These are phyloP conservation scores for Fragaria vesca DNA, from an alignment of 306 rosid genomes.

Conservation along the genomic window DNA sequence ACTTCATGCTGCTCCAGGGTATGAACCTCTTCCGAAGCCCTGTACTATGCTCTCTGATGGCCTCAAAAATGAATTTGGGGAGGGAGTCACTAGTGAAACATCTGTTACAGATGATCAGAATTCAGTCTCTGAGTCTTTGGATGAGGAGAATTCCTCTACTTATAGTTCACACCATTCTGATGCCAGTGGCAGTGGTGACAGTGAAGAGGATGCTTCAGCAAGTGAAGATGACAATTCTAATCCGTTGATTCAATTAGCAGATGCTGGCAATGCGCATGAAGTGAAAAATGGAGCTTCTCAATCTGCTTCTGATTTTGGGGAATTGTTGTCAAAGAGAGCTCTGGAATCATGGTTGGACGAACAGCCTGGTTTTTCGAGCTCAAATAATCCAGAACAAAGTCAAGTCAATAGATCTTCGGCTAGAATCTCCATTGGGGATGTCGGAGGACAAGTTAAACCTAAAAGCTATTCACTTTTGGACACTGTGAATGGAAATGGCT, in stretches of 20 bases:
- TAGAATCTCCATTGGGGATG: constrained; percentile 80
- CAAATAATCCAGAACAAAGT: constrained; percentile 46
- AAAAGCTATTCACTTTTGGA: constrained; percentile 73
- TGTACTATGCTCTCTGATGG: constrained; percentile 50
- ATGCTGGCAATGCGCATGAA: constrained; percentile 44
- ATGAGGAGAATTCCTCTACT: constrained; percentile 69
- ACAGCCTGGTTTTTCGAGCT: constrained; percentile 57
- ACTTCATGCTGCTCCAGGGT: constrained; percentile 97
- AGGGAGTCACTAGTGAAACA: constrained; percentile 38
- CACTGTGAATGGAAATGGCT: constrained; percentile 83
- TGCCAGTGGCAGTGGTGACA: constrained; percentile 37
- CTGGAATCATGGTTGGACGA: constrained; percentile 92
- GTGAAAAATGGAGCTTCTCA: constrained; percentile 47
- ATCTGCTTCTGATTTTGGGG: constrained; percentile 57
- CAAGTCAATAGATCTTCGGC: constrained; percentile 61
- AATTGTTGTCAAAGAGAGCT: constrained; percentile 71
- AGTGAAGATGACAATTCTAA: constrained; percentile 40
- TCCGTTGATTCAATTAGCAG: constrained; percentile 79
- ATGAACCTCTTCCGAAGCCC: constrained; percentile 97
- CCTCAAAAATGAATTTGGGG: constrained; percentile 32
- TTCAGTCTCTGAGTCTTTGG: constrained; percentile 59
- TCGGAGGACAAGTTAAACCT: constrained; percentile 55
- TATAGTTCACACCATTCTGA: constrained; percentile 62
- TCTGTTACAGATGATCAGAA: constrained; percentile 53
- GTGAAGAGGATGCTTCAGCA: constrained; percentile 47